Evolutionary conservation across 192 early-diverging fungal genomes (phyloP).

Genomic region (Coemansia sp.): DNA sequence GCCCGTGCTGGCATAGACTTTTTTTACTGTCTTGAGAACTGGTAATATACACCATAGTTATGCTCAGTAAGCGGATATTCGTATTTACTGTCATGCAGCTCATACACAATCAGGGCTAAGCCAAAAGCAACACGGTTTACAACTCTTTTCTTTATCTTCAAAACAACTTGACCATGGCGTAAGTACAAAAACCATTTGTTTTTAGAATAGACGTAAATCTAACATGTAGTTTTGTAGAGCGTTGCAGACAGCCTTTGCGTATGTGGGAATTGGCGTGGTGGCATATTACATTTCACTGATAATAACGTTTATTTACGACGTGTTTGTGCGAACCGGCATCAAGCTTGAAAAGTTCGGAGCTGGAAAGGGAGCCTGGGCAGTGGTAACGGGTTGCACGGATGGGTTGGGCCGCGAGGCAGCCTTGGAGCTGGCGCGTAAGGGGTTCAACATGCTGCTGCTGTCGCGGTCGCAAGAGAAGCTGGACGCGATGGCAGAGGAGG

Average conservation of each 20-base stretch:
- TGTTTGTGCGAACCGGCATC: slow-evolving; percentile 41
- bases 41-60: too few relatives aligned
- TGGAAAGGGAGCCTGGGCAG: slow-evolving; percentile 55
- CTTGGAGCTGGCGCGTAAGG: slow-evolving; percentile 78
- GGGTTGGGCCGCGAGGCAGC: slow-evolving; percentile 96
- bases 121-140: too few relatives aligned
- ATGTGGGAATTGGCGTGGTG: slow-evolving; percentile 45
- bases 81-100: too few relatives aligned
- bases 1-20: slow-evolving; percentile 33
- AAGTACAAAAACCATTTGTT: too few relatives aligned
- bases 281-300: slow-evolving; percentile 45
- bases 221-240: slow-evolving; percentile 14
- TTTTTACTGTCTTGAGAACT: too few relatives aligned
- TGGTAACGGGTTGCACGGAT: slow-evolving; percentile 95
- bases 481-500: slow-evolving; percentile 66
- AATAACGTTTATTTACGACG: slow-evolving; percentile 44
- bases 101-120: too few relatives aligned
- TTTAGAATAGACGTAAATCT: too few relatives aligned
- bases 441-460: slow-evolving; percentile 81
- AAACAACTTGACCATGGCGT: too few relatives aligned
- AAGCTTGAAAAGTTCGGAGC: slow-evolving; percentile 51
- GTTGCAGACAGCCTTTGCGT: slow-evolving; percentile 39
- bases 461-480: slow-evolving; percentile 82
- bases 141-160: too few relatives aligned
- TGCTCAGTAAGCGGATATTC: too few relatives aligned